Evolutionary conservation across 2,329 filamentous ascomycete species (phyloP), one percentile per base, ranked within the genome.

Genomic region (Stachybotrys chlorohalonatus): DNA sequence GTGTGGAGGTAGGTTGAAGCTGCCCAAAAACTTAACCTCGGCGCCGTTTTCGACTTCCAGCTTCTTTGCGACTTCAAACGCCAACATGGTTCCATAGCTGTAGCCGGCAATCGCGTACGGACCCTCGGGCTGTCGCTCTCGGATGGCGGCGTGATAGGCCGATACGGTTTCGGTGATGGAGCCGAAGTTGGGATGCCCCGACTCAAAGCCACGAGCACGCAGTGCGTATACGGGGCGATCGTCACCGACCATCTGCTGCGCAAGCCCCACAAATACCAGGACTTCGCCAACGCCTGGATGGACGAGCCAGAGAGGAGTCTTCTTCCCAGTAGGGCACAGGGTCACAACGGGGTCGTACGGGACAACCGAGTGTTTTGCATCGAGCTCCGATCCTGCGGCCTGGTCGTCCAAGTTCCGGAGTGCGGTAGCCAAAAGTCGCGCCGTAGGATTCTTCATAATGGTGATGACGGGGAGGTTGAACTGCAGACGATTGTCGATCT

Each of bases 61-160:
- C 1, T 57, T 36, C 62, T 81, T 81, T 11, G 70, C 66, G 0
- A 76, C 62, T 60, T 81, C 78, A 55, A 80, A 82, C 0, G 76
- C 74, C 0, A 81, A 55, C 62, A 78, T 78, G 0, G 68, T 58
- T 1, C 79, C 78, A 59, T 75, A 80, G 6, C 68, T 75, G 59
- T 81, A 82, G 1, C 79, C 79, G 0, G 74, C 74, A 1, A 82
- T 61, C 0, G 74, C 74, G 57, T 82, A 82, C 11, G 49, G 49
- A n/a, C 49, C 49, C 0, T 63, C 13, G 0, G 78, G 76, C 55
- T 82, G 79, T 1, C 55, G 56, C 5, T 54, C 30, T n/a, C 68
- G 68, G 45, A 51, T 51, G 15, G 49, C 49, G 2, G 49, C 49
- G 30, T n/a, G n/a, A 13, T 51, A 51, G n/a, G 49, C 32, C 5